phyloP scores from a whole-genome alignment of 2,329 filamentous ascomycete genomes.

The Fusarium odoratissimum region DNA sequence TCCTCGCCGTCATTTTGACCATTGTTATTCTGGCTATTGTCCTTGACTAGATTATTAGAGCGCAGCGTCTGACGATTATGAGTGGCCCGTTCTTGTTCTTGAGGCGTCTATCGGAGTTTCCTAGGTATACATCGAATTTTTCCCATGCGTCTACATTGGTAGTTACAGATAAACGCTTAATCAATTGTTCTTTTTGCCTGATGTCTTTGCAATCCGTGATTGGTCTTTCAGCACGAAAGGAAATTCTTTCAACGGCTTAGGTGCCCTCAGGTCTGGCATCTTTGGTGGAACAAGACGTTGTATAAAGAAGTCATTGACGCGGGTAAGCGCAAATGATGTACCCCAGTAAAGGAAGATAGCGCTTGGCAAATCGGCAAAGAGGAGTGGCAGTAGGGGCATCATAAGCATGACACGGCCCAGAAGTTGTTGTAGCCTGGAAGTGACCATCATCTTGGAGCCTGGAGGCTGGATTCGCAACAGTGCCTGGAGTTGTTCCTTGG shows the following conservation, averaged over 20 bases:
- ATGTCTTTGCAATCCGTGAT: background rate
- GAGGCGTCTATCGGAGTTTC: slow-evolving; percentile 44
- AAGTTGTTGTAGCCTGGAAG: slow-evolving; percentile 41
- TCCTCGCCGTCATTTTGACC: slow-evolving; percentile 87
- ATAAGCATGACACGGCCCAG: slow-evolving; percentile 49
- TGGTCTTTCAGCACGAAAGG: slow-evolving; percentile 39
- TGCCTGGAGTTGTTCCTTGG: slow-evolving; percentile 43
- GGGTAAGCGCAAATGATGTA: slow-evolving; percentile 50
- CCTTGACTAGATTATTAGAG: slow-evolving; percentile 65
- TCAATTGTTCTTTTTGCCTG: slow-evolving; percentile 9
- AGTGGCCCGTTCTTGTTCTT: slow-evolving; percentile 28
- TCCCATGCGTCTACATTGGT: slow-evolving; percentile 36
- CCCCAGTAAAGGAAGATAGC: slow-evolving; percentile 57
- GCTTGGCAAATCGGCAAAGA: slow-evolving; percentile 52
- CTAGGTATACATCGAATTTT: slow-evolving; percentile 37
- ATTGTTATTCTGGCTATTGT: slow-evolving; percentile 91
- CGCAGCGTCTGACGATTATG: slow-evolving; percentile 23
- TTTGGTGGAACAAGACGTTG: slow-evolving; percentile 36
- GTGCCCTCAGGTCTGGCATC: slow-evolving; percentile 25
- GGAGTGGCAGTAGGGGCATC: slow-evolving; percentile 50
- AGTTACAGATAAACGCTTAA: slow-evolving; percentile 38
- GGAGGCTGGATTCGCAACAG: slow-evolving; percentile 40
- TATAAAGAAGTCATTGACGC: slow-evolving; percentile 50
- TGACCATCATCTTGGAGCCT: slow-evolving; percentile 25
- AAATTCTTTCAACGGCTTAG: slow-evolving; percentile 14